Conservation (phyloP, 2,329 filamentous ascomycete genomes). For the Pyrenophora graminea region DNA sequence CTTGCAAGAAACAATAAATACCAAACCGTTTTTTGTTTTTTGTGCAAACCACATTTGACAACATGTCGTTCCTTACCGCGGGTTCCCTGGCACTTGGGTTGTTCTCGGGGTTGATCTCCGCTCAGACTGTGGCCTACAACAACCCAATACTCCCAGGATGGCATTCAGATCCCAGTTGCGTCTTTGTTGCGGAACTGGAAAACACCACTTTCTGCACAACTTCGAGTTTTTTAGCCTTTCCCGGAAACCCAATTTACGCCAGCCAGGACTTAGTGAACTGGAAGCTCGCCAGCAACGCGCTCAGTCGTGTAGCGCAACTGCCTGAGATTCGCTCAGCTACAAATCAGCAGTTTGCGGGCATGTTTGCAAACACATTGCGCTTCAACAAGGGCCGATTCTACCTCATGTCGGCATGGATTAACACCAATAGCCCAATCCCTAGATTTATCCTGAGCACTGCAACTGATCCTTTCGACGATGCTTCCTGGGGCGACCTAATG, state of each 20-base stretch:
- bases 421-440: background rate
- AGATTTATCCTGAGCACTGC: slow-evolving; percentile 20
- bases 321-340: slow-evolving; percentile 10
- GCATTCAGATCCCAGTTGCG: slow-evolving; percentile 55
- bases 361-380: slow-evolving; percentile 29
- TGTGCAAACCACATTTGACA: background rate
- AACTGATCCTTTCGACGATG: slow-evolving; percentile 19
- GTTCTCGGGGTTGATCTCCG: background rate
- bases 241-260: slow-evolving; percentile 57
- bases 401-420: slow-evolving; percentile 24
- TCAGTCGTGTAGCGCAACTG: slow-evolving; percentile 24
- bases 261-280: slow-evolving; percentile 50
- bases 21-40: background rate
- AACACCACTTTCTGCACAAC: slow-evolving; percentile 55
- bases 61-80: background rate
- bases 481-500: slow-evolving; percentile 23
- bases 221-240: slow-evolving; percentile 58
- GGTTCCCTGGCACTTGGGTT: background rate
- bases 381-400: slow-evolving; percentile 31
- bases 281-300: slow-evolving; percentile 21
- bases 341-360: slow-evolving; percentile 16
- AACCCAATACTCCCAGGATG: slow-evolving; percentile 58
- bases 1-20: background rate
- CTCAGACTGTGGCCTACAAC: slow-evolving; percentile 9
- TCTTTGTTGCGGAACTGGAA: slow-evolving; percentile 32